Base-by-base conservation (phyloP, 306 rosid species). In the Medicago ruthenica region DNA sequence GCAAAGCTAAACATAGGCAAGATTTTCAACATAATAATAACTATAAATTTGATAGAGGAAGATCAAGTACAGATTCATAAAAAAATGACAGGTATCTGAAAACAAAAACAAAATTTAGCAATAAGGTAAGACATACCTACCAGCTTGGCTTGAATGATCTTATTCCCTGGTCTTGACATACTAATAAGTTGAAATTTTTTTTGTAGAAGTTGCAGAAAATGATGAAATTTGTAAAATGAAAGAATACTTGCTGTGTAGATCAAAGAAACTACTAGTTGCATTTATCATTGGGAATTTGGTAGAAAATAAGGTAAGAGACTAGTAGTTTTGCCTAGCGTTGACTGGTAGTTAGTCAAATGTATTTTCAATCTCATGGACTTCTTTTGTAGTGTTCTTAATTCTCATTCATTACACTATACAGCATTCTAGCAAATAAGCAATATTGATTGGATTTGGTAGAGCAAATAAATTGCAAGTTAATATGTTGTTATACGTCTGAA, bases 121-220 rank as follows among this genome's bases (percentile, higher is more conserved):
- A 75, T 57, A 80, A 76, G 90, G 89, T 77, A 71, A 88, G 89
- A 90, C 89, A 81, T 90, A 92, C 96, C 92, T 83, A 92, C 97
- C 97, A 92, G 84, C 89, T 90, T 92, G 88, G 97, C 96, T 83
- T 87, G 94, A 36, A 91, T 81, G 86, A 87, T 86, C 87, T 86
- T 85, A 84, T 85, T 89, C 75, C 82, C 97, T 2, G 80, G 91
- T 65, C 79, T 81, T 6, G 87, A 86, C 94, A 91, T 85, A 76
- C 57, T 3, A 14, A 67, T 70, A 57, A 66, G 21, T 44, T 41
- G 83, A 17, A 20, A 37, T 15, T 48, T 72, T 47, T 62, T 57
- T 18, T 57, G 67, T 24, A 74, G 14, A 70, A 70, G 55, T 64
- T 47, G 45, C 62, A 71, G 51, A 78, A 40, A 41, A 74, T 39